Base-by-base conservation (phyloP, 441 rosid genomes). In the Pelargonium cotyledonis region DNA sequence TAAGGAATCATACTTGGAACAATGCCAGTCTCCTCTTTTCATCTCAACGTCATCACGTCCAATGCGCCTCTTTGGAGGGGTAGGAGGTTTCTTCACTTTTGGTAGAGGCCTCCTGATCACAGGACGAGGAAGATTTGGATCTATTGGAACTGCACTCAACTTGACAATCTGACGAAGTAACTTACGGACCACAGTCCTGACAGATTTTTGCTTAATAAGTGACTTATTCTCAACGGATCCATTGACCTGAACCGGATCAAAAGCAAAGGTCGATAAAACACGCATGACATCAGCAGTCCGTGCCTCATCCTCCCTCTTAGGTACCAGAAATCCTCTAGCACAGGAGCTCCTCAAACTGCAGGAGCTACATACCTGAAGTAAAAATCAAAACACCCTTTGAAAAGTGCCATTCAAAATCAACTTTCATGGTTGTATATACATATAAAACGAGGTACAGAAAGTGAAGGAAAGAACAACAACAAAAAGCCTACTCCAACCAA, bases 1-100 rank as follows among this genome's bases (percentile, higher is more conserved):
- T 41, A 31, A 31, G 46, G 65, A 74, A 21, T 81, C 97, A 77
- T 89, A 89, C 99, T 94, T 94, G 51, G 97, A 83, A 73, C 99
- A 94, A 21, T 91, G 83, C 99, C 99, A 94, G 79, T 94, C 97
- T 61, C 97, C 99, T 76, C 86, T 91, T 77, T 94, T 94, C 97
- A 91, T 91, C 85, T 91, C 99, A 71, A 89, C 66, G 64, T 91
- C 99, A 84, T 89, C 95, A 46, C 97, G 89, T n/a, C 97, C 99
- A 21, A 94, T 92, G 31, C 96, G 89, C 76, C 85, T 86, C 80
- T 79, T 88, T 46, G 95, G 94, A 72, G 97, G 81, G 23, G 99
- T 95, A 2, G 99, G 97, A 68, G 96, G 94, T 81, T 91, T 96
- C 88, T 94, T 94, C 75, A 88, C 95, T 84, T 89, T 91, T 53